These are phyloP conservation scores for Teunomyces barrocoloradensis DNA, from an alignment of 805 yeast genomes.

Conservation along the genomic window DNA sequence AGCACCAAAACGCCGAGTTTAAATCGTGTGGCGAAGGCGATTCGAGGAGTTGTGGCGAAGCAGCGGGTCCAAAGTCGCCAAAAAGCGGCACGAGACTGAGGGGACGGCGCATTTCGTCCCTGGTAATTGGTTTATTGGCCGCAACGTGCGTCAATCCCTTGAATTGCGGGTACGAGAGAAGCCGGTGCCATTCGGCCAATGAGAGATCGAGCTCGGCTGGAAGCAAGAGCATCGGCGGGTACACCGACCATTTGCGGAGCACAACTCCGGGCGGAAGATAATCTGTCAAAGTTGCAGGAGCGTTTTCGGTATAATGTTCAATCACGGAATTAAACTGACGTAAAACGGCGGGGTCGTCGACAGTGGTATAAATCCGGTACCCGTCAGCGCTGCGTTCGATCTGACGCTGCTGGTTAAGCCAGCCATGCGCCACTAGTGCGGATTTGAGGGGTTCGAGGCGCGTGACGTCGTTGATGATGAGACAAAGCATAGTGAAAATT, in stretches of 20 bases:
- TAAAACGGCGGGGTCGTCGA: neutral
- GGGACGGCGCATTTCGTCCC: slow-evolving; percentile 65
- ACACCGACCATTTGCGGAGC: slow-evolving; percentile 60
- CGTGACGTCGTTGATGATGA: slow-evolving; percentile 10
- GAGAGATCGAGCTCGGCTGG: slow-evolving; percentile 28
- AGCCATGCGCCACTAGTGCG: slow-evolving; percentile 12
- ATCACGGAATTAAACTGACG: neutral
- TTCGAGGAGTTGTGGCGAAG: slow-evolving; percentile 13
- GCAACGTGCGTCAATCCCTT: slow-evolving; percentile 58
- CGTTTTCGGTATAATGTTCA: no score
- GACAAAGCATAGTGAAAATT: slow-evolving; percentile 3
- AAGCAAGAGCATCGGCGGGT: slow-evolving; percentile 66
- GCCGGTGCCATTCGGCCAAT: slow-evolving; percentile 13
- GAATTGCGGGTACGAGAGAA: slow-evolving; percentile 8
- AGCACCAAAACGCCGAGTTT: slow-evolving; percentile 66
- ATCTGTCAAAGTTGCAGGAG: no score
- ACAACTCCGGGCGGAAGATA: slow-evolving; percentile 9
- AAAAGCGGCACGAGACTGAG: slow-evolving; percentile 53
- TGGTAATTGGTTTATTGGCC: slow-evolving; percentile 62
- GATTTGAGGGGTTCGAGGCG: slow-evolving; percentile 19
- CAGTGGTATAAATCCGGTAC: slow-evolving; percentile 14
- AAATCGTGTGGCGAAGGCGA: slow-evolving; percentile 33
- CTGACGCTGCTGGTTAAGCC: slow-evolving; percentile 16
- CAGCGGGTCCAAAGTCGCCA: slow-evolving; percentile 63
- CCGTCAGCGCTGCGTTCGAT: slow-evolving; percentile 11